phyloP scores from a whole-genome alignment of 352 stramenopile genomes.

The Peronospora farinosa region DNA sequence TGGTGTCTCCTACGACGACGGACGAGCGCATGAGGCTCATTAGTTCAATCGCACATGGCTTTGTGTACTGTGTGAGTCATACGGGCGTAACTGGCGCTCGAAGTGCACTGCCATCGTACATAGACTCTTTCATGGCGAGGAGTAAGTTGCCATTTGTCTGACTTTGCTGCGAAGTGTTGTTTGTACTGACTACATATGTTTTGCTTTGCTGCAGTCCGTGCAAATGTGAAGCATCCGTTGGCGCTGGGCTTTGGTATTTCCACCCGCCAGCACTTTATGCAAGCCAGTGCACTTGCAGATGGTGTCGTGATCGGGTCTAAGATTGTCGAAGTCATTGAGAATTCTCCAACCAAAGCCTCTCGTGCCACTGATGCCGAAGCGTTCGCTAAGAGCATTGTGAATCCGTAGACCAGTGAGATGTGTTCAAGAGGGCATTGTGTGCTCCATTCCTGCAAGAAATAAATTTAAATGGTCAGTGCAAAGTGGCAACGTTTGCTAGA shows the following conservation, averaged over 20 bases:
- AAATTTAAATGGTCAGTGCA: too few species aligned
- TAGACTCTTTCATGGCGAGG: conserved; percentile 90
- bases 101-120: conserved; percentile 85
- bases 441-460: not conserved
- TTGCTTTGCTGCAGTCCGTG: conserved; percentile 47
- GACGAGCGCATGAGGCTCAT: conserved; percentile 90
- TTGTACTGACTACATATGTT: conserved; percentile 2
- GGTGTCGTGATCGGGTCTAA: conserved; percentile 87
- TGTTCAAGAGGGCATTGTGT: not conserved
- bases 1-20: conserved; percentile 96
- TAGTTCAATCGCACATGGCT: conserved; percentile 63
- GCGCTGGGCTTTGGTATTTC: conserved; percentile 97
- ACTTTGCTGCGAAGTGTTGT: not conserved
- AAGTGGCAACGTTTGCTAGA: too few species aligned
- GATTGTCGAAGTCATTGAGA: conserved; percentile 83
- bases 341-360: conserved; percentile 44
- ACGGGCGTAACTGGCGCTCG: conserved; percentile 92
- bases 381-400: conserved; percentile 75
- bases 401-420: conserved; percentile 19
- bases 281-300: conserved; percentile 90
- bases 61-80: conserved; percentile 85
- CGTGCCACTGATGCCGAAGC: conserved; percentile 67
- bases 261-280: conserved; percentile 85
- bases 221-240: conserved; percentile 84
- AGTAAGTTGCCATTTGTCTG: conserved; percentile 37